phyloP scores from a whole-genome alignment of 176 grass and related monocot genomes.

The Avena eriantha region DNA sequence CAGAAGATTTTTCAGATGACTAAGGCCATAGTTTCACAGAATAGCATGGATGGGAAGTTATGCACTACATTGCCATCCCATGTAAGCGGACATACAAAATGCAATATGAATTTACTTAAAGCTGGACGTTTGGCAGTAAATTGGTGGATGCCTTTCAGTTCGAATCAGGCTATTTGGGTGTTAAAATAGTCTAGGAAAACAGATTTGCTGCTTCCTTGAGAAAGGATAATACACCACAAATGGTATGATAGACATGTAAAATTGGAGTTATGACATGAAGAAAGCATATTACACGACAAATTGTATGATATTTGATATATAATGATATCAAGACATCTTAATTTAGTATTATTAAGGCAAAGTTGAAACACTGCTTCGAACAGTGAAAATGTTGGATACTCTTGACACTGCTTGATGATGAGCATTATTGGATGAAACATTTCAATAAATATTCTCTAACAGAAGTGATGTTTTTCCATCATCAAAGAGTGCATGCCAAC shows the following conservation, averaged over 20 bases:
- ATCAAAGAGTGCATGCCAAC: background rate
- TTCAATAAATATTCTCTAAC: background rate
- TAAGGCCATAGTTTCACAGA: background rate
- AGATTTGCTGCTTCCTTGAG: background rate
- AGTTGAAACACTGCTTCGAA: background rate
- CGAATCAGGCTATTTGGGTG: background rate
- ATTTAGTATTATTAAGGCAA: background rate
- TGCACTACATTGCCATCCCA: background rate
- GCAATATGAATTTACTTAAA: background rate
- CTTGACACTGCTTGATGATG: background rate
- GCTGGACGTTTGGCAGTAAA: background rate
- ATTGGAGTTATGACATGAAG: background rate
- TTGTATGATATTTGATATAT: background rate
- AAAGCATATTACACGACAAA: background rate
- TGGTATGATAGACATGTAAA: background rate
- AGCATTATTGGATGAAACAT: background rate
- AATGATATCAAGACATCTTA: background rate
- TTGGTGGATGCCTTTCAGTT: background rate
- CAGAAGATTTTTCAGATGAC: background rate
- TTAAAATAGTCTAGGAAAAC: background rate
- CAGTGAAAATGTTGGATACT: background rate
- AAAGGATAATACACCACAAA: background rate
- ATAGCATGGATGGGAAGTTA: background rate
- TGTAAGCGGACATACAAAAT: background rate
- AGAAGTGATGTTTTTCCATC: background rate